phyloP scores from a whole-genome alignment of 306 rosid species.

The Senna siamea region DNA sequence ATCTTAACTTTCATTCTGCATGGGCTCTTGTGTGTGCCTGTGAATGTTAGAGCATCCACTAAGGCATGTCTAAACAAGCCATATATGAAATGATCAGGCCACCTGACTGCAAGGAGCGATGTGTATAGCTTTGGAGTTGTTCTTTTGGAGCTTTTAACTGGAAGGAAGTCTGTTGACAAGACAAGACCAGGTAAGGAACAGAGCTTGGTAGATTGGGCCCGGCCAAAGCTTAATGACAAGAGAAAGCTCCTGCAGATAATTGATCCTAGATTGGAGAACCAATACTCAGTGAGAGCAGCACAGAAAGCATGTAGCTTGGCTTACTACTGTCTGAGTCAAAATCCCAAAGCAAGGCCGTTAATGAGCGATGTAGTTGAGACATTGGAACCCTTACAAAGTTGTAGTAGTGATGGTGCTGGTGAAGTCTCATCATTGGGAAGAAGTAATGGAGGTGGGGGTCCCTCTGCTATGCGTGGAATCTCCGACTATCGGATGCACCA shows the following conservation, averaged over 20 bases:
- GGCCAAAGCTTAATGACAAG: conserved; percentile 97
- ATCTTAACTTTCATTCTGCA: conserved; percentile 19
- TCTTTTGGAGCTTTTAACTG: conserved; percentile 96
- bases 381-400: conserved; percentile 90
- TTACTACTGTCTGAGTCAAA: conserved; percentile 96
- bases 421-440: conserved; percentile 68
- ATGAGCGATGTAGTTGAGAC: conserved; percentile 99
- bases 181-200: conserved; percentile 96
- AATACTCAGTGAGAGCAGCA: conserved; percentile 93
- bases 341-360: conserved; percentile 99
- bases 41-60: conserved; percentile 26
- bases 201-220: conserved; percentile 98
- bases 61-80: conserved; percentile 37
- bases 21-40: conserved; percentile 13
- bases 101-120: conserved; percentile 96
- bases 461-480: conserved; percentile 69
- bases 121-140: conserved; percentile 99
- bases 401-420: conserved; percentile 57
- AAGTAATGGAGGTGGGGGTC: conserved; percentile 49
- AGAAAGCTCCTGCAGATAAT: conserved; percentile 93
- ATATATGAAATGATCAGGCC: conserved; percentile 69
- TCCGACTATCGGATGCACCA: conserved; percentile 73
- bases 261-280: conserved; percentile 93
- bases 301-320: conserved; percentile 99
- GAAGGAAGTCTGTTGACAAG: conserved; percentile 93